phyloP scores from a whole-genome alignment of 2,329 filamentous ascomycete species.

The Arthrobotrys sinensis region DNA sequence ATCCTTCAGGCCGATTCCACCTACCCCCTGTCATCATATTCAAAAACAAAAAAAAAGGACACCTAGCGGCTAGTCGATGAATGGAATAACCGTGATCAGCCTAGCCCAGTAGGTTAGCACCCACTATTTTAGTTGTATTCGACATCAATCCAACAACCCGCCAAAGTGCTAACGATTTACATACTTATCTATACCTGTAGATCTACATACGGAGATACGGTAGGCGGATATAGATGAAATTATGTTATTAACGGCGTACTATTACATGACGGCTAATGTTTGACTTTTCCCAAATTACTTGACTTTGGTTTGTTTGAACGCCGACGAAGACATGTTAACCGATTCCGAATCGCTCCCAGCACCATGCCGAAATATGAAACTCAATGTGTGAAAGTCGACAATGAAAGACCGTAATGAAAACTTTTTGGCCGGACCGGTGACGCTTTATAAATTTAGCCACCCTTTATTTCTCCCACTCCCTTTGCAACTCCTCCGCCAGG shows the following conservation, averaged over 20 bases:
- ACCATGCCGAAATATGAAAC: constrained; percentile 6
- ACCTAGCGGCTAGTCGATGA: too few species aligned
- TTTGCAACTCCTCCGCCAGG: constrained; percentile 65
- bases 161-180: too few species aligned
- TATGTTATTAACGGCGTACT: neutral
- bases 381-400: neutral
- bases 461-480: constrained; percentile 64
- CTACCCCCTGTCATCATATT: too few species aligned
- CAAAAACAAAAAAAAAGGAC: too few species aligned
- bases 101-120: too few species aligned
- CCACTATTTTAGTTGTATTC: too few species aligned
- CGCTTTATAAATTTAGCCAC: neutral
- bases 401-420: neutral
- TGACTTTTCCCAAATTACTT: neutral
- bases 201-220: too few species aligned
- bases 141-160: too few species aligned
- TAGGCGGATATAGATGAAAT: neutral
- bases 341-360: constrained; percentile 7
- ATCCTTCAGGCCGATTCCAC: too few species aligned
- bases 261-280: neutral
- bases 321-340: neutral
- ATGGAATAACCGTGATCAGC: too few species aligned
- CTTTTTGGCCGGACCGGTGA: neutral
- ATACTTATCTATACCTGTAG: too few species aligned
- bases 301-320: neutral